A percentile compares a stretch with the other conserved stretches of the same genome.
phyloP scores from a whole-genome alignment of 352 stramenopile species.

The Phytopythium oedochilum region DNA sequence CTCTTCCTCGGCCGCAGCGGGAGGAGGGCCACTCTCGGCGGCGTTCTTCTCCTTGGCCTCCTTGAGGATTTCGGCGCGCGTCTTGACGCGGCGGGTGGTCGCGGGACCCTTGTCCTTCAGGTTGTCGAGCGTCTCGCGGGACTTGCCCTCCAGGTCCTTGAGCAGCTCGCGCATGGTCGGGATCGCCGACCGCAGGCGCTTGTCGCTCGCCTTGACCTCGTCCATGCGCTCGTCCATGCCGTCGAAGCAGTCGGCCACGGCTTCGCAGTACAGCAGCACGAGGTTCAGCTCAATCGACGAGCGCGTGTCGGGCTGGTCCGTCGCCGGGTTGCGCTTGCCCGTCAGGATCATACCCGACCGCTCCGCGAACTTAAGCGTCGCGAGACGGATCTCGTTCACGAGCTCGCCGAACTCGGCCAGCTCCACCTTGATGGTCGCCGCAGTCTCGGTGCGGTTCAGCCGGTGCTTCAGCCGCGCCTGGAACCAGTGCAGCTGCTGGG shows the following conservation, averaged over 20 bases:
- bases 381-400: conserved; percentile 77
- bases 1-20: conserved; percentile 16
- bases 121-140: conserved; percentile 35
- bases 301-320: conserved; percentile 66
- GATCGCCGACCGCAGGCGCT: conserved; percentile 68
- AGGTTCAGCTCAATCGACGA: conserved; percentile 73
- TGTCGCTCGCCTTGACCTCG: conserved; percentile 78
- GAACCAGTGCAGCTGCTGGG: conserved; percentile 69
- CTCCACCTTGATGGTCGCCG: conserved; percentile 85
- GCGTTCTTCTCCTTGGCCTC: conserved; percentile 86
- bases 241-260: conserved; percentile 64
- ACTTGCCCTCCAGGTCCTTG: conserved; percentile 66
- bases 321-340: conserved; percentile 69
- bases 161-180: conserved; percentile 52
- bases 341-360: conserved; percentile 83
- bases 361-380: conserved; percentile 76
- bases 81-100: conserved; percentile 57
- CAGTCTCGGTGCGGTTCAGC: conserved; percentile 64
- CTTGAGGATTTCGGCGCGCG: conserved; percentile 71
- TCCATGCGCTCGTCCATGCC: conserved; percentile 82
- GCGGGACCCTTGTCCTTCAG: conserved; percentile 69
- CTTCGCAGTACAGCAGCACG: conserved; percentile 53
- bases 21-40: conserved; percentile 32
- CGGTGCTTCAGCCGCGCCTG: conserved; percentile 69
- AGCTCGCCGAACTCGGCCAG: conserved; percentile 75